Evolutionary conservation across 192 early-diverging fungal species (phyloP), one percentile per base, ranked within the genome.

Genomic region (Rhizophagus clarus): DNA sequence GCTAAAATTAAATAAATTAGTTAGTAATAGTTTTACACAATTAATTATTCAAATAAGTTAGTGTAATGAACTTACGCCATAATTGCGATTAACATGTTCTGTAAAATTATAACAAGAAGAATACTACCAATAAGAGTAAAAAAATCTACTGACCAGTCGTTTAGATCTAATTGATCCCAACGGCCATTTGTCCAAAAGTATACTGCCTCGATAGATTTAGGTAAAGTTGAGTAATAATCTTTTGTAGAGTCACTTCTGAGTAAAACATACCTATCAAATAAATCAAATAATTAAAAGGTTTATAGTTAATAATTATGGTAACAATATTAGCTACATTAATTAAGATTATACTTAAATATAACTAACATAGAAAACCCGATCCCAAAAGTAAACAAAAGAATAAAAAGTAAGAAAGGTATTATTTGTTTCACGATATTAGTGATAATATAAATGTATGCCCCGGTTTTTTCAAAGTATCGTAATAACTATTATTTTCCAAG

Each of bases 61-160:
- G 4, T 12, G n/a, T n/a, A n/a, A n/a, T n/a, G n/a, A n/a, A 49
- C 51, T 60, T 60, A 74, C 72, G 6, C 20, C 72, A 74, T 74
- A 49, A 74, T 60, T 11, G 47, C 47, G 29, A 74, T 74, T 32
- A 74, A 74, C 45, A 74, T 8, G 61, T 74, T 74, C 29, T 74
- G 72, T 24, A 74, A 37, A 60, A 74, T 8, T 17, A 17, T 32
- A 17, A 60, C 72, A 7, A 74, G 17, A 0, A 74, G 15, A 31
- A 74, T 29, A 56, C 72, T 74, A 12, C 12, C 66, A 24, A 67
- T 29, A 15, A 67, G 34, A 32, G 29, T 2, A 22, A 61, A 8
- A 49, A 74, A 51, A 74, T 74, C 49, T 8, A 74, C 51, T 26
- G 56, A 10, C 47, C 28, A 60, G 26, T 29, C 15, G 61, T 74